Evolutionary conservation across 225 moss, liverwort and hornwort genomes (phyloP).

Genomic region (Climacium dendroides): DNA sequence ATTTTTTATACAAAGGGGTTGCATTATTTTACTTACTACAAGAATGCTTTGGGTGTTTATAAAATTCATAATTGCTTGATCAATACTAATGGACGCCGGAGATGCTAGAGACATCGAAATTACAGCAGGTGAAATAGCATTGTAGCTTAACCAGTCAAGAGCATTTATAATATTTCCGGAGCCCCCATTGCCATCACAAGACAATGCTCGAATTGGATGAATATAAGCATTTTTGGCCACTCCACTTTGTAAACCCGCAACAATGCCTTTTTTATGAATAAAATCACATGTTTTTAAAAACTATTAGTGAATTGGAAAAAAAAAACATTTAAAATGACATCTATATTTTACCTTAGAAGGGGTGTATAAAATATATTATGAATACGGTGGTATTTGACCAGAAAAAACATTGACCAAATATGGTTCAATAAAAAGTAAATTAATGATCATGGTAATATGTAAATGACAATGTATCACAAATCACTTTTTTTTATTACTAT

Average conservation of each 20-base stretch:
- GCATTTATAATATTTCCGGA: constrained; percentile 65
- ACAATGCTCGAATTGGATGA: constrained; percentile 64
- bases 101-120: constrained; percentile 82
- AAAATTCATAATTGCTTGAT: constrained; percentile 68
- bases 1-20: too few relatives aligned
- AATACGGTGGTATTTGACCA: too few relatives aligned
- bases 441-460: too few relatives aligned
- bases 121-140: constrained; percentile 50
- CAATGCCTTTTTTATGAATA: too few relatives aligned
- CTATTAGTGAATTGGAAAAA: accelerated
- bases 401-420: too few relatives aligned
- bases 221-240: constrained; percentile 71
- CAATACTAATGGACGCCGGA: constrained; percentile 73
- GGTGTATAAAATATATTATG: too few relatives aligned
- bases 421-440: too few relatives aligned
- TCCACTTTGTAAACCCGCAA: constrained; percentile 70
- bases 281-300: too few relatives aligned
- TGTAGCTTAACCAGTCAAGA: constrained; percentile 63
- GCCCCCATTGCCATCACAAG: constrained; percentile 73
- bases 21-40: constrained; percentile 29
- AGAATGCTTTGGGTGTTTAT: constrained; percentile 42
- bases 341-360: too few relatives aligned
- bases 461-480: too few relatives aligned
- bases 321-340: too few relatives aligned
- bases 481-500: too few relatives aligned